phyloP scores from a whole-genome alignment of 2,329 filamentous ascomycete species.

The Eutypella sp. region DNA sequence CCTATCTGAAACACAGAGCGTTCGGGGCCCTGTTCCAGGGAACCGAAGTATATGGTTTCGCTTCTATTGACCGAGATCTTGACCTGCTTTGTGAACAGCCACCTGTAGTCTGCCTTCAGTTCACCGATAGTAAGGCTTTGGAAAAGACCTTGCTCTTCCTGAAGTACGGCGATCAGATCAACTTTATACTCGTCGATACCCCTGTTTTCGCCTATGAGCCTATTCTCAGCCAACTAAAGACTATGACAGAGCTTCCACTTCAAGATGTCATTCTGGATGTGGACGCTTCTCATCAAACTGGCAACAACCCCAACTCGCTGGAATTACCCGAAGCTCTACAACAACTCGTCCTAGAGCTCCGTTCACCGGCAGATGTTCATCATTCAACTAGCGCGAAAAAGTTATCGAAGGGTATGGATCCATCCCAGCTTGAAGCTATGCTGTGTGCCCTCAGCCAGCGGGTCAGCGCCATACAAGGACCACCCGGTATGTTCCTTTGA shows the following conservation, averaged over 20 bases:
- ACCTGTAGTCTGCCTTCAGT: slow-evolving; percentile 46
- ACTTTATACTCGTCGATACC: slow-evolving; percentile 56
- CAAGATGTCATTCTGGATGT: background rate
- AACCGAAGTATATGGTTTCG: slow-evolving; percentile 53
- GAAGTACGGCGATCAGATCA: slow-evolving; percentile 19
- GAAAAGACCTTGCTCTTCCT: background rate
- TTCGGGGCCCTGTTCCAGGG: slow-evolving; percentile 54
- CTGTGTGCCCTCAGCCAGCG: slow-evolving; percentile 43
- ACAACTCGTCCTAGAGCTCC: background rate
- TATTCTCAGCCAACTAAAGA: slow-evolving; percentile 53
- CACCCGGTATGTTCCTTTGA: slow-evolving; percentile 49
- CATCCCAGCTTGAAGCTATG: slow-evolving; percentile 52
- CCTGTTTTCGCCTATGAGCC: slow-evolving; percentile 64
- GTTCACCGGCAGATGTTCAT: too few species aligned
- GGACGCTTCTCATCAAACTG: background rate
- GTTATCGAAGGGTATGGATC: slow-evolving; percentile 6
- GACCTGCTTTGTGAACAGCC: slow-evolving; percentile 36
- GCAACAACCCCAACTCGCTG: background rate
- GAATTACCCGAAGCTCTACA: background rate
- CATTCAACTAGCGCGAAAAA: background rate
- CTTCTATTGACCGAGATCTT: slow-evolving; percentile 48
- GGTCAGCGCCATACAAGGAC: slow-evolving; percentile 63
- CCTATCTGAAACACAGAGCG: slow-evolving; percentile 53
- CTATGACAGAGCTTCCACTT: slow-evolving; percentile 49
- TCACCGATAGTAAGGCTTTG: slow-evolving; percentile 34